Evolutionary conservation across 2,329 filamentous ascomycete species (phyloP), one percentile per base, ranked within the genome.

Genomic region (Cytospora piceae): DNA sequence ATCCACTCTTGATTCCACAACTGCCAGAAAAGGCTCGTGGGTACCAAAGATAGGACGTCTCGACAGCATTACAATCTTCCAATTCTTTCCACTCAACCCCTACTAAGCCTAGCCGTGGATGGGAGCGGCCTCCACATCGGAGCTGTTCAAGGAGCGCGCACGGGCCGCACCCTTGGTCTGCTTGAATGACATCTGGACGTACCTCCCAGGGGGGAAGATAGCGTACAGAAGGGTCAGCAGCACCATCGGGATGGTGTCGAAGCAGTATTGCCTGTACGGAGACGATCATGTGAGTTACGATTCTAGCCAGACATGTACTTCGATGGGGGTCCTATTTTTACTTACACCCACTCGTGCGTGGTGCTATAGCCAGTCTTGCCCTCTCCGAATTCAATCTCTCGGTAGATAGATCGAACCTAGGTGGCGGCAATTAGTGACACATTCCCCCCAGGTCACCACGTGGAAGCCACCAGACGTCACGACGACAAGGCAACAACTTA

Each of bases 221-320:
- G 71, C 73, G 70, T 73, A 77, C 24, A 68, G 37, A 31, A 70
- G 58, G 8, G 69, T 70, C 32, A 75, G 70, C 6, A 74, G 27
- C 51, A 73, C 67, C 56, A 77, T 74, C 0, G 74, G 74, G 14
- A 76, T 67, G 20, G 73, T 71, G 57, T 77, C 74, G n/a, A 77
- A 70, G 37, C 76, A 69, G 63, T 76, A 77, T 39, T 60, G 63
- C 22, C 63, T 64, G 52, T 55, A 22, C n/a, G 20, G 57, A 70
- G 57, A 58, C 69, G 71, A 4, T 39, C 22, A 68, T 53, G 20
- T 49, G 15, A 29, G 53, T 49, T n/a, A 49, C 46, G 11, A 24
- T 14, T n/a, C 46, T 49, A 24, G n/a, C 8, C 46, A 24, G 5
- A 24, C 11, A 14, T 46, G 27, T 24, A 20, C 27, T 9, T 14